A percentile compares a stretch with the other conserved stretches of the same genome.
Conservation (phyloP, 2,329 filamentous ascomycete genomes). For the Karstenula rhodostoma region DNA sequence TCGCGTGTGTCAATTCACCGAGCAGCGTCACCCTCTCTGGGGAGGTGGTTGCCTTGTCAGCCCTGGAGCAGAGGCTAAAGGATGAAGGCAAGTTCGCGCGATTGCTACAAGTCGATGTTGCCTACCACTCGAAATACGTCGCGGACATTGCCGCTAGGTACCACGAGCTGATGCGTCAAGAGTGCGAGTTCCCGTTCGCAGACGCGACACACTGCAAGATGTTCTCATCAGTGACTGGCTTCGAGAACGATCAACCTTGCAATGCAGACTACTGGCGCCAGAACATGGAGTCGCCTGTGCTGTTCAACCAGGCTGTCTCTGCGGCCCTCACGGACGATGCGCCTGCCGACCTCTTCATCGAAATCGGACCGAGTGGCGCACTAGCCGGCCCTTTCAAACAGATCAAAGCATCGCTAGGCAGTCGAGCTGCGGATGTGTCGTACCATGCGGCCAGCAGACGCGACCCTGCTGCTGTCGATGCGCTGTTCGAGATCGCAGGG, state of each 20-base stretch:
- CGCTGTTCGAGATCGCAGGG: too few relatives aligned
- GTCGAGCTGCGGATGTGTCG: too few relatives aligned
- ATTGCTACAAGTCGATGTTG: constrained; percentile 24
- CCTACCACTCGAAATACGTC: constrained; percentile 24
- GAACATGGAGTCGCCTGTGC: constrained; percentile 16
- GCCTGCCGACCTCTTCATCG: background rate
- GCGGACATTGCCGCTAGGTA: background rate
- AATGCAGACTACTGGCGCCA: constrained; percentile 14
- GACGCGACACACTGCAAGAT: too few relatives aligned
- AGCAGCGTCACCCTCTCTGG: constrained; percentile 54
- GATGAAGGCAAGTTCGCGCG: constrained; percentile 24
- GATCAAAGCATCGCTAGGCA: background rate
- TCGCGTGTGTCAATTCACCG: constrained; percentile 46
- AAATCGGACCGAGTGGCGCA: constrained; percentile 26
- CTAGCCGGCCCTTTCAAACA: constrained; percentile 18
- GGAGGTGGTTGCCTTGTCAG: constrained; percentile 39
- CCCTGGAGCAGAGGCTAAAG: constrained; percentile 11
- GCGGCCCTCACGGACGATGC: constrained; percentile 15
- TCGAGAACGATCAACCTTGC: background rate
- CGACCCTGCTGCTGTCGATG: too few relatives aligned
- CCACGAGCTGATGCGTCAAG: background rate
- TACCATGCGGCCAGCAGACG: too few relatives aligned
- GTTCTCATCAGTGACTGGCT: too few relatives aligned
- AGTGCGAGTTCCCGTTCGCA: background rate
- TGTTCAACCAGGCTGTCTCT: constrained; percentile 18